Evolutionary conservation across 331 rosid genomes (phyloP).

Genomic region (Telfairia occidentalis): DNA sequence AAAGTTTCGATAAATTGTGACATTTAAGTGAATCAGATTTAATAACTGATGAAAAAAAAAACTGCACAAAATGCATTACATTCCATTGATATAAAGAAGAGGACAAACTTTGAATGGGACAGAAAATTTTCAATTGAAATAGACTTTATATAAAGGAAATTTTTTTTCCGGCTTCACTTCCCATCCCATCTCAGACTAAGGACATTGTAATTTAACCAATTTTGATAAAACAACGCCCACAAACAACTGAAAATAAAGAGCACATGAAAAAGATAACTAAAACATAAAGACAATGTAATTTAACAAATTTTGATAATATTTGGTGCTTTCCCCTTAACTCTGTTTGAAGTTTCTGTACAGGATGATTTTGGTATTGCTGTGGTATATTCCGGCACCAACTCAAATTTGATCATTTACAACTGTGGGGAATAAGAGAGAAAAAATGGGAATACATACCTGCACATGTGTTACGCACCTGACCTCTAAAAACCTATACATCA

Average conservation of each 20-base stretch:
- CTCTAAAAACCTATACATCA: conserved; percentile 10
- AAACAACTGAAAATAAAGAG: too few relatives aligned
- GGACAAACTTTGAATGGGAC: background rate
- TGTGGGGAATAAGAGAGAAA: background rate
- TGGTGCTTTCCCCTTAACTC: background rate
- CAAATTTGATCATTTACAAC: conserved; percentile 8
- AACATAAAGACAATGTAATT: background rate
- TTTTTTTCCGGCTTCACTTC: background rate
- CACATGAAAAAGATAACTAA: too few relatives aligned
- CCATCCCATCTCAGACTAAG: too few relatives aligned
- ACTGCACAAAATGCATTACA: background rate
- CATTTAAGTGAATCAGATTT: background rate
- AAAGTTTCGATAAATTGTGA: background rate
- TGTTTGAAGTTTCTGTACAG: conserved; percentile 1
- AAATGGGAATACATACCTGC: conserved; percentile 1
- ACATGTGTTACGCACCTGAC: background rate
- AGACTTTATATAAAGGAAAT: too few relatives aligned
- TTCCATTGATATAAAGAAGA: background rate
- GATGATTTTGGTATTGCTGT: background rate
- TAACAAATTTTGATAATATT: background rate
- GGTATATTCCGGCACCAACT: conserved; percentile 2
- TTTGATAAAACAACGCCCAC: too few relatives aligned
- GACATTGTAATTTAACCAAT: background rate
- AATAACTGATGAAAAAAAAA: background rate
- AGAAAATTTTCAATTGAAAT: background rate